These are phyloP conservation scores for Talaromyces sp. DNA, from an alignment of 2,329 filamentous ascomycete species.

Conservation along the genomic window DNA sequence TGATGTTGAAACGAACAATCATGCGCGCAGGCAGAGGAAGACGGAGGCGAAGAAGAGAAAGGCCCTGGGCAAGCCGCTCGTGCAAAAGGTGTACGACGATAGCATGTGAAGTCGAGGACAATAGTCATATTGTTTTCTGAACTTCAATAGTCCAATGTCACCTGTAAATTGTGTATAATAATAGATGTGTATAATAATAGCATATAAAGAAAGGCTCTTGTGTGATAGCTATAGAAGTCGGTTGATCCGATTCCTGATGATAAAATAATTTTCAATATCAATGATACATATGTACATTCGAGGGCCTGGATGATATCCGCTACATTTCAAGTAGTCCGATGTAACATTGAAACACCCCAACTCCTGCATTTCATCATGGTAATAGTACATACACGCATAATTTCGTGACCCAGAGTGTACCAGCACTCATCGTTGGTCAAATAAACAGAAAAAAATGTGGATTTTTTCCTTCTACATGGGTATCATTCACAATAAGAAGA, in stretches of 20 bases:
- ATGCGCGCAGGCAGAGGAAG: constrained; percentile 14
- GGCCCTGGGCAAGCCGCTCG: constrained; percentile 1
- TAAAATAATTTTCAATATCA: neutral
- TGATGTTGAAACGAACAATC: constrained; percentile 29
- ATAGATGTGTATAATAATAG: neutral
- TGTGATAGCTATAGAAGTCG: neutral
- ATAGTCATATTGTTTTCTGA: neutral
- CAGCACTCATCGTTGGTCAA: neutral
- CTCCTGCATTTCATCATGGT: neutral
- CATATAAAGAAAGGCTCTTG: neutral
- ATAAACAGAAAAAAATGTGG: neutral
- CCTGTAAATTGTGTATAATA: neutral
- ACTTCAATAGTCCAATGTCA: neutral
- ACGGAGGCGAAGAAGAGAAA: constrained; percentile 3
- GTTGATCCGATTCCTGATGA: neutral
- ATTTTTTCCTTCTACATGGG: too few species aligned
- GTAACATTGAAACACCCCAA: neutral
- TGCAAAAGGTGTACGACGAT: constrained; percentile 4
- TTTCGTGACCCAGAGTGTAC: neutral
- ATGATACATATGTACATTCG: neutral
- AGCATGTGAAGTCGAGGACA: neutral
- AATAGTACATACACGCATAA: neutral
- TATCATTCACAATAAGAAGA: too few species aligned
- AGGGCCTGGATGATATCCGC: neutral
- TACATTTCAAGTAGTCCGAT: neutral